Percentiles rank a stretch among this genome's conserved stretches.
Evolutionary conservation across 257 asterid genomes (phyloP).

Genomic region (Knoxia roxburghii): DNA sequence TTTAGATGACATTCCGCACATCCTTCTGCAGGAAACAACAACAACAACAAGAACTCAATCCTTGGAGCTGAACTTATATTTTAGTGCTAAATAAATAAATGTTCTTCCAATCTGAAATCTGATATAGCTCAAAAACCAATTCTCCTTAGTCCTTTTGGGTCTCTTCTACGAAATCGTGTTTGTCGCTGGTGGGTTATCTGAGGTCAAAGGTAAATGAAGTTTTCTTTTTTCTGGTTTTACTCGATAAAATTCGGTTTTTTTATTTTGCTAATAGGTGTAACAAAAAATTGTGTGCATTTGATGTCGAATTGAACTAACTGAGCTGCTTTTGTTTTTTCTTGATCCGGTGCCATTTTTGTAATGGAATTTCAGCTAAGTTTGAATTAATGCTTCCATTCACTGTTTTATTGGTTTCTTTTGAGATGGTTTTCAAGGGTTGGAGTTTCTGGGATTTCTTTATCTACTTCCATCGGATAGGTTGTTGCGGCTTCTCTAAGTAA

Average conservation of each 20-base stretch:
- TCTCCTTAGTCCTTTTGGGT: not conserved
- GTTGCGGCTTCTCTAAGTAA: not conserved
- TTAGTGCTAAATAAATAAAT: not conserved
- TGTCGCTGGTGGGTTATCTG: not conserved
- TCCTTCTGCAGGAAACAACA: too few relatives aligned
- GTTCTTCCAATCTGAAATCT: constrained; percentile 14
- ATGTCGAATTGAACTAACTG: not conserved
- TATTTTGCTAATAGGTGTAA: not conserved
- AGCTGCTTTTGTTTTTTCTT: constrained; percentile 5
- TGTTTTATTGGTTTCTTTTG: constrained; percentile 14
- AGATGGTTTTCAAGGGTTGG: not conserved
- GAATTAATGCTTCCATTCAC: constrained; percentile 14
- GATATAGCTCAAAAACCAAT: not conserved
- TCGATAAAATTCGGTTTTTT: constrained; percentile 1
- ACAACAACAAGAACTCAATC: too few relatives aligned
- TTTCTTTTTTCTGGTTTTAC: not conserved
- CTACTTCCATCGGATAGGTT: constrained; percentile 18
- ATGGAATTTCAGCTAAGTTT: constrained; percentile 32
- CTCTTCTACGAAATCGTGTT: not conserved
- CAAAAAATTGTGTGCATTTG: not conserved
- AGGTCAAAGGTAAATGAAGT: constrained; percentile 6
- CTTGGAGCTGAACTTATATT: constrained; percentile 12
- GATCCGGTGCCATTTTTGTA: constrained; percentile 17
- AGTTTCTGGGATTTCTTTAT: not conserved
- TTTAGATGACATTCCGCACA: constrained; percentile 3